A percentile compares a stretch with the other conserved stretches of the same genome.
Evolutionary conservation across 2,329 filamentous ascomycete genomes (phyloP).

Genomic region (Uncinocarpus reesii): DNA sequence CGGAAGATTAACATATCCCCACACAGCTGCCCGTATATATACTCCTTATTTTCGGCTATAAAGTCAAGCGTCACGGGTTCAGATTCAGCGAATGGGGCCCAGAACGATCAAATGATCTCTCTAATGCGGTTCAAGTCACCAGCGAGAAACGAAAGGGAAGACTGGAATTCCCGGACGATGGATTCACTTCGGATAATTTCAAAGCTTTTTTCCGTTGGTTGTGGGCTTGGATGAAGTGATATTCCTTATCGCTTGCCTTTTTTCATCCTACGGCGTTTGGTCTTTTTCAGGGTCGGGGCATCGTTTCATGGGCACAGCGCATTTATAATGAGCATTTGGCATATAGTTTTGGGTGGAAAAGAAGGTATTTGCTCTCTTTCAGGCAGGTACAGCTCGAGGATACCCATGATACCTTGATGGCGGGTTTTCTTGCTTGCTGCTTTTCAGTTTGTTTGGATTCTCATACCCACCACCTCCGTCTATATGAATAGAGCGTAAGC

Average conservation of each 20-base stretch:
- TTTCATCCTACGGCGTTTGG: not conserved
- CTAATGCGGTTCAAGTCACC: constrained; percentile 30
- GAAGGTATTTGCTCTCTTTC: no score
- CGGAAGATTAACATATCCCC: not conserved
- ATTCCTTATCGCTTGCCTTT: not conserved
- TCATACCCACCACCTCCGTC: no score
- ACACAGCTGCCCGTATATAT: constrained; percentile 30
- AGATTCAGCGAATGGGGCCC: constrained; percentile 27
- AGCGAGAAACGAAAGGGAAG: constrained; percentile 28
- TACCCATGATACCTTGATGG: no score
- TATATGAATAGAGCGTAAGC: no score
- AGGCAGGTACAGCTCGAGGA: no score
- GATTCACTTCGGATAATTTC: constrained; percentile 27
- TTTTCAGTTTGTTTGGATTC: no score
- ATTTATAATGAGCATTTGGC: no score
- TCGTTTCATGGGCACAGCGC: no score
- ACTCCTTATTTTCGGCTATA: constrained; percentile 32
- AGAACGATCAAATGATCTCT: constrained; percentile 30
- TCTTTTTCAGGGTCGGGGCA: not conserved
- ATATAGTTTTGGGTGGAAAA: no score
- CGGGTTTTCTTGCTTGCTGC: no score
- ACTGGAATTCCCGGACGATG: constrained; percentile 30
- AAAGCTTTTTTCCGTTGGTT: constrained; percentile 27
- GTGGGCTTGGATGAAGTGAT: constrained; percentile 33
- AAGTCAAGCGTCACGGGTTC: constrained; percentile 31